These are phyloP conservation scores for Fraxinus quadrangulata DNA, from an alignment of 257 asterid species.

Conservation along the genomic window DNA sequence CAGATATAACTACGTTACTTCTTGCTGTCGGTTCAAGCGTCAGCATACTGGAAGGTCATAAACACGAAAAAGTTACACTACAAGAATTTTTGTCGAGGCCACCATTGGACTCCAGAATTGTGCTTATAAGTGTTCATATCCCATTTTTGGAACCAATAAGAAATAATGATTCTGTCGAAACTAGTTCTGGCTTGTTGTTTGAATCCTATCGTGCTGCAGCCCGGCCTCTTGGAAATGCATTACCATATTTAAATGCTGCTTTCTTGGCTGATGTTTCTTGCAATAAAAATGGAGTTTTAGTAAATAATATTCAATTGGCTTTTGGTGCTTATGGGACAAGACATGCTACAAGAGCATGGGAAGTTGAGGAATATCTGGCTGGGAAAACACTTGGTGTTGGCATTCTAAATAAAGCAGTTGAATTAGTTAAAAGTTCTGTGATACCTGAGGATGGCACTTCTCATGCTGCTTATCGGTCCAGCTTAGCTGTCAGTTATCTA, in stretches of 20 bases:
- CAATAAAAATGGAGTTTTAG: constrained; percentile 33
- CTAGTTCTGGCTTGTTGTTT: constrained; percentile 41
- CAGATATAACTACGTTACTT: constrained; percentile 65
- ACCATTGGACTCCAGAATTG: constrained; percentile 41
- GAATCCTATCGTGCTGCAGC: constrained; percentile 61
- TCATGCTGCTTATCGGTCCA: constrained; percentile 49
- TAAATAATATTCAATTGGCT: constrained; percentile 40
- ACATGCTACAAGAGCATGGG: constrained; percentile 46
- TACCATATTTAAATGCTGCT: constrained; percentile 66
- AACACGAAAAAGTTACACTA: constrained; percentile 40
- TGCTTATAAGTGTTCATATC: constrained; percentile 55
- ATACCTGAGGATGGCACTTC: constrained; percentile 57
- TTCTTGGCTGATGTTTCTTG: constrained; percentile 56
- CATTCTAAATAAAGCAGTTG: constrained; percentile 47
- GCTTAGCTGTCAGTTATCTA: constrained; percentile 58
- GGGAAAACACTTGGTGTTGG: constrained; percentile 36
- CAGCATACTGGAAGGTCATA: constrained; percentile 35
- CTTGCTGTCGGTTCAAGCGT: constrained; percentile 52
- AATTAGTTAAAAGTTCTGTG: constrained; percentile 49
- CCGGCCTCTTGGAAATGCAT: constrained; percentile 58
- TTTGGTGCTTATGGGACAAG: constrained; percentile 64
- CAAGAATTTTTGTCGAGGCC: constrained; percentile 54
- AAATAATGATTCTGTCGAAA: constrained; percentile 12
- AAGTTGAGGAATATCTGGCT: constrained; percentile 52
- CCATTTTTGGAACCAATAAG: constrained; percentile 42